These are phyloP conservation scores for Recurvomyces mirabilis DNA, from an alignment of 495 filamentous ascomycete species.

Conservation along the genomic window DNA sequence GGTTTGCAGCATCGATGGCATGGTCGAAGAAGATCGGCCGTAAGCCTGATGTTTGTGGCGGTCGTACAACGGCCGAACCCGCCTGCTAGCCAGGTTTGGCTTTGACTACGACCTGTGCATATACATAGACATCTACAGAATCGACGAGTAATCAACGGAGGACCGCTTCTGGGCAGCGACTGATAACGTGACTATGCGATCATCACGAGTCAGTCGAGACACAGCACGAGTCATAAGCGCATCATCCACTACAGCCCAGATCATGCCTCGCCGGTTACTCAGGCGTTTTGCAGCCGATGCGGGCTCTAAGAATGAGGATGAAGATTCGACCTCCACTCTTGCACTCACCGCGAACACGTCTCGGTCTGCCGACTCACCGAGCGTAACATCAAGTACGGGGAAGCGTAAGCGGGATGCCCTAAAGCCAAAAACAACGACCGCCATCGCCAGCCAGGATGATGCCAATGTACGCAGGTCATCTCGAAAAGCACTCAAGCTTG, in stretches of 20 bases:
- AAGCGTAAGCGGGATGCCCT: conserved; percentile 21
- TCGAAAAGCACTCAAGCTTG: conserved; percentile 12
- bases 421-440: not conserved
- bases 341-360: not conserved
- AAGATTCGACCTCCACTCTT: not conserved
- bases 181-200: too few species aligned
- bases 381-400: not conserved
- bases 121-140: too few species aligned
- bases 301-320: not conserved
- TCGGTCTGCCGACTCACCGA: too few species aligned
- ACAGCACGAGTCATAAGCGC: not conserved
- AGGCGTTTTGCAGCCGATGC: conserved; percentile 8
- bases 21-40: too few species aligned
- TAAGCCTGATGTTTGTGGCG: too few species aligned
- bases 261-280: not conserved
- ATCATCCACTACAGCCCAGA: not conserved
- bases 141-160: too few species aligned
- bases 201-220: not conserved
- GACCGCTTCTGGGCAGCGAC: too few species aligned
- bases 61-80: too few species aligned
- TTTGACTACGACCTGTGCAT: too few species aligned
- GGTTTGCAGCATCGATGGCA: too few species aligned
- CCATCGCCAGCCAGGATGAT: not conserved
- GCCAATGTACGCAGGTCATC: conserved; percentile 8
- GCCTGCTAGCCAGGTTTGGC: too few species aligned